A percentile compares a stretch with the other conserved stretches of the same genome.
phyloP scores from a whole-genome alignment of 768 basidiomycete species.

The Panellus pusillus region DNA sequence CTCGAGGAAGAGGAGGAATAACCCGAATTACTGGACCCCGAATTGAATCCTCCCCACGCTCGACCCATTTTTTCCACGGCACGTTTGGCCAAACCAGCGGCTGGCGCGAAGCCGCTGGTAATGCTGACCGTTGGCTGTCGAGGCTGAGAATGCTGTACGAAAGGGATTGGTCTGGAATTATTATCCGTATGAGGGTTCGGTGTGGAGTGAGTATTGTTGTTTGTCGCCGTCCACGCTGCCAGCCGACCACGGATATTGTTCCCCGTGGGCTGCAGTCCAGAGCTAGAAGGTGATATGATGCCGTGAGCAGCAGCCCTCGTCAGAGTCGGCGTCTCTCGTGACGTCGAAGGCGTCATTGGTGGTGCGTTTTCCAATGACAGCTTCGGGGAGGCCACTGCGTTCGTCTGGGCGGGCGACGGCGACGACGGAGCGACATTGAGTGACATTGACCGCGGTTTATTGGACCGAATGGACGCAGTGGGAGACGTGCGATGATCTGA shows the following conservation, averaged over 20 bases:
- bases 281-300: conserved; percentile 39
- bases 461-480: conserved; percentile 43
- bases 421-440: conserved; percentile 47
- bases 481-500: conserved; percentile 37
- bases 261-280: conserved; percentile 34
- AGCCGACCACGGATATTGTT: conserved; percentile 48
- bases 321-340: conserved; percentile 41
- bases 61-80: conserved; percentile 78
- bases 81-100: conserved; percentile 72
- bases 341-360: conserved; percentile 25
- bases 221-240: conserved; percentile 46
- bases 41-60: conserved; percentile 52
- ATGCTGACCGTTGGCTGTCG: conserved; percentile 75
- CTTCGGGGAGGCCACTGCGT: conserved; percentile 36
- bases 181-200: conserved; percentile 13
- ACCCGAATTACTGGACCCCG: conserved; percentile 41
- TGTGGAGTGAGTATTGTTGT: conserved; percentile 19
- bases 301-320: conserved; percentile 42
- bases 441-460: conserved; percentile 66
- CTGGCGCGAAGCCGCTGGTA: conserved; percentile 65
- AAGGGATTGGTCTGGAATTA: conserved; percentile 23
- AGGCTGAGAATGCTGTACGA: conserved; percentile 29
- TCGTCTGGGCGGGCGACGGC: conserved; percentile 32
- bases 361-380: conserved; percentile 26
- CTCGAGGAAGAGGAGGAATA: conserved; percentile 51